Evolutionary conservation across 2,329 filamentous ascomycete genomes (phyloP).

Genomic region (Madurella fahalii): DNA sequence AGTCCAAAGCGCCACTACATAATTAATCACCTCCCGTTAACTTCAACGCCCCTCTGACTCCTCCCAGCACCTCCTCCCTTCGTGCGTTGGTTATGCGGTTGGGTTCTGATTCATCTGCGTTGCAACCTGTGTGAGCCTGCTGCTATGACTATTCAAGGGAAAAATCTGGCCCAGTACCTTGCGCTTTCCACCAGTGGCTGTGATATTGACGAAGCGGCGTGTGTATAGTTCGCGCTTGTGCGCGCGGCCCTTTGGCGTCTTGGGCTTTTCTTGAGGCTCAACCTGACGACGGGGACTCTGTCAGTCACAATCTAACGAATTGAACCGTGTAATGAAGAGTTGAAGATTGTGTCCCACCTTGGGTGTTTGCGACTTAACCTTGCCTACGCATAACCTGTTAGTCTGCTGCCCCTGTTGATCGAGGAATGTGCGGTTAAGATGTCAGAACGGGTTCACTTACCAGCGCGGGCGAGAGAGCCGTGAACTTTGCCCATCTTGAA

Average conservation of each 20-base stretch:
- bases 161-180: constrained; percentile 60
- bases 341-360: constrained; percentile 52
- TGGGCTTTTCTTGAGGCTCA: constrained; percentile 91
- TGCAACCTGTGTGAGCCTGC: neutral
- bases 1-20: constrained; percentile 16
- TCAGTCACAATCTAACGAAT: neutral
- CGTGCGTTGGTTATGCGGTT: constrained; percentile 17
- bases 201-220: constrained; percentile 97
- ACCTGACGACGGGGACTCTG: constrained; percentile 48
- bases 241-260: constrained; percentile 93
- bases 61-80: neutral
- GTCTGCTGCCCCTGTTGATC: constrained; percentile 15
- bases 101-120: constrained; percentile 29
- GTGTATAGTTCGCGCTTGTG: constrained; percentile 97
- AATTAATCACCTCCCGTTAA: neutral
- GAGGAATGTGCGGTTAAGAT: neutral
- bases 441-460: constrained; percentile 32
- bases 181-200: constrained; percentile 91
- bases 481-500: constrained; percentile 79
- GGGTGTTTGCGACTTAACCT: constrained; percentile 95
- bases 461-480: constrained; percentile 87
- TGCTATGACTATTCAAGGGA: neutral
- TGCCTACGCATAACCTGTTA: constrained; percentile 52
- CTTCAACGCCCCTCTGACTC: neutral
- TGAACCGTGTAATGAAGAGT: neutral